Evolutionary conservation across 2,329 filamentous ascomycete species (phyloP).

Genomic region (Acrodontium crateriforme): DNA sequence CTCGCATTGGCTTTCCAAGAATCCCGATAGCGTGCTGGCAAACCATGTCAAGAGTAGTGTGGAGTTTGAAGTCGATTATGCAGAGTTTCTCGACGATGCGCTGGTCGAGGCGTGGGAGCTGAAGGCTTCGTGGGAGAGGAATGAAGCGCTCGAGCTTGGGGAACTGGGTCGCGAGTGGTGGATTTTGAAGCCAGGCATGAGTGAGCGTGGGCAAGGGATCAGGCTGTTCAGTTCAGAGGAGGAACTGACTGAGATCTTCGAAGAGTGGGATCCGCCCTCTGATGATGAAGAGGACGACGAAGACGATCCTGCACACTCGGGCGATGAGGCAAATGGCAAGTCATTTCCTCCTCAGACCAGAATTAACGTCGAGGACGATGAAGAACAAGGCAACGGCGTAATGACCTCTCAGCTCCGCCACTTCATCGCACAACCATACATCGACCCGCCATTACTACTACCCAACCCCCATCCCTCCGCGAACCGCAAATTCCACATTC

Average conservation of each 20-base stretch:
- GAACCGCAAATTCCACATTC: conserved; percentile 81
- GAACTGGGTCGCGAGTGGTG: conserved; percentile 57
- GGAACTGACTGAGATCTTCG: conserved; percentile 76
- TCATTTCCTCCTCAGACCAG: conserved; percentile 1
- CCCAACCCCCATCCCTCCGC: conserved; percentile 31
- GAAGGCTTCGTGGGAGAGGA: conserved; percentile 59
- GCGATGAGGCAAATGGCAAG: conserved; percentile 13
- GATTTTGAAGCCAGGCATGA: conserved; percentile 98
- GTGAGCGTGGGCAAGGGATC: conserved; percentile 87
- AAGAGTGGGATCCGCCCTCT: conserved; percentile 71
- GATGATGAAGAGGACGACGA: conserved; percentile 40
- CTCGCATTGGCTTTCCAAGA: conserved; percentile 72
- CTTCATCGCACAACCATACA: conserved; percentile 92
- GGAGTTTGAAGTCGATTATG: conserved; percentile 89
- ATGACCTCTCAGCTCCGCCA: conserved; percentile 85
- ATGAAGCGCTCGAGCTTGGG: conserved; percentile 35
- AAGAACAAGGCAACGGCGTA: conserved; percentile 42
- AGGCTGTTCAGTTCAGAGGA: conserved; percentile 74
- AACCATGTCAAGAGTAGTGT: conserved; percentile 64
- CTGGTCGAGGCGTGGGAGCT: conserved; percentile 75
- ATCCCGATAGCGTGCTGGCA: conserved; percentile 55
- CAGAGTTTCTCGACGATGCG: conserved; percentile 90
- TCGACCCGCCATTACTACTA: conserved; percentile 71
- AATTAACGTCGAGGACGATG: conserved; percentile 24
- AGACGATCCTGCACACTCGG: conserved; percentile 24